Conservation (phyloP, 345 rosid genomes). For the Camelina laxa region DNA sequence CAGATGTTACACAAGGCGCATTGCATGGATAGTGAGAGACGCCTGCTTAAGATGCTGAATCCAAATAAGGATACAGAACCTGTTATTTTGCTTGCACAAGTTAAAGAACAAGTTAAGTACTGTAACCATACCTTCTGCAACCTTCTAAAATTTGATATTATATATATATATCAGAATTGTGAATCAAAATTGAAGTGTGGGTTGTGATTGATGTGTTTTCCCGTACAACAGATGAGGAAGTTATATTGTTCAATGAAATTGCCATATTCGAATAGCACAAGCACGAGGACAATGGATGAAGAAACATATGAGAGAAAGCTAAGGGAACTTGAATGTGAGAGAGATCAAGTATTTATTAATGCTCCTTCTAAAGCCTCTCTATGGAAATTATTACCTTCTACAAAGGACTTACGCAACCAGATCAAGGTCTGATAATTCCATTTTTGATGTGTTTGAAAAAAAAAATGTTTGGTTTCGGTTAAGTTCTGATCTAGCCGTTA, state of each 20-base stretch:
- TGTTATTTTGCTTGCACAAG: not conserved
- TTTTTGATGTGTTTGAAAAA: not conserved
- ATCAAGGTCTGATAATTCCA: slow-evolving; percentile 13
- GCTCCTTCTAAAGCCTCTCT: slow-evolving; percentile 36
- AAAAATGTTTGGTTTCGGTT: too few relatives aligned
- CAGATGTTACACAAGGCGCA: slow-evolving; percentile 24
- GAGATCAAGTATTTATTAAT: slow-evolving; percentile 25
- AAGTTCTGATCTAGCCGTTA: not conserved
- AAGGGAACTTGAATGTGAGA: slow-evolving; percentile 22
- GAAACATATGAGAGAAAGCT: not conserved
- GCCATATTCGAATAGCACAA: slow-evolving; percentile 4
- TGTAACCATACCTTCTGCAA: not conserved
- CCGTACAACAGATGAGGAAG: not conserved
- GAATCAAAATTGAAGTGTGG: too few relatives aligned
- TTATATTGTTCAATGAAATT: not conserved
- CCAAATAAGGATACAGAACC: slow-evolving; percentile 12
- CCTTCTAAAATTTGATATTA: not conserved
- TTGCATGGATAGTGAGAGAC: slow-evolving; percentile 20
- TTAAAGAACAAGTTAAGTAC: slow-evolving; percentile 10
- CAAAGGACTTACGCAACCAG: slow-evolving; percentile 28
- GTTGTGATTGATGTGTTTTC: not conserved
- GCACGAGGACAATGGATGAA: not conserved
- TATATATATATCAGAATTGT: too few relatives aligned
- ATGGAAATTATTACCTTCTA: slow-evolving; percentile 32
- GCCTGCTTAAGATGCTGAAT: slow-evolving; percentile 24